Evolutionary conservation across 108 stramenopile genomes (phyloP), one percentile per base, ranked within the genome.

Genomic region (Pseudonitzschia delicatissima): DNA sequence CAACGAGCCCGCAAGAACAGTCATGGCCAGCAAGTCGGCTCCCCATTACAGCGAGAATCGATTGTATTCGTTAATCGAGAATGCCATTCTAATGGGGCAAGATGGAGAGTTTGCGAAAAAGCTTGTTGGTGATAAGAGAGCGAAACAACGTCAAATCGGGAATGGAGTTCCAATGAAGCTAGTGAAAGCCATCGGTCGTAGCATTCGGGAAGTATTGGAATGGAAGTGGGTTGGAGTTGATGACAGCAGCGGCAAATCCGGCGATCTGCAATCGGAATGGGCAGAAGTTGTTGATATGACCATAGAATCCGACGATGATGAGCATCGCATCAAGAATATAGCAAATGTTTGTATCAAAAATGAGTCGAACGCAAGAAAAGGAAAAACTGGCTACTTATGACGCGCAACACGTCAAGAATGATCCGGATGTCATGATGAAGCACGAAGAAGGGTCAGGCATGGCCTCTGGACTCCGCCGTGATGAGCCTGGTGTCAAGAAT

Each of bases 141-240:
- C 53, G 27, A 55, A 55, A 33, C 53, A 55, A n/a, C 29, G 53
- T 31, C 53, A 55, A 11, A 55, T 55, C 12, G 53, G 53, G 7
- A 55, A 55, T 33, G 53, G 53, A 13, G 53, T 55, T 4, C 27
- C 53, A 0, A 55, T 55, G 53, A 29, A 29, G 7, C 28, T 28
- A 11, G 53, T 29, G 5, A 31, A 33, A 33, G 53, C 53, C 23
- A 55, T 55, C 15, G 53, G 26, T 27, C 29, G 26, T 4, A 18
- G 29, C 18, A 28, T 23, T 11, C 9, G n/a, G 17, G 53, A 55
- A 33, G 53, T 55, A 33, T 55, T 55, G 31, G 31, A 33, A 55
- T 55, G 53, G 53, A n/a, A 33, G 23, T 55, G 53, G 53, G 15
- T 31, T 11, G 31, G 31, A 55, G 31, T n/a, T 4, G 31, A 33